These are phyloP conservation scores for Hibiscus syriacus DNA, from an alignment of 345 rosid genomes.

Conservation along the genomic window DNA sequence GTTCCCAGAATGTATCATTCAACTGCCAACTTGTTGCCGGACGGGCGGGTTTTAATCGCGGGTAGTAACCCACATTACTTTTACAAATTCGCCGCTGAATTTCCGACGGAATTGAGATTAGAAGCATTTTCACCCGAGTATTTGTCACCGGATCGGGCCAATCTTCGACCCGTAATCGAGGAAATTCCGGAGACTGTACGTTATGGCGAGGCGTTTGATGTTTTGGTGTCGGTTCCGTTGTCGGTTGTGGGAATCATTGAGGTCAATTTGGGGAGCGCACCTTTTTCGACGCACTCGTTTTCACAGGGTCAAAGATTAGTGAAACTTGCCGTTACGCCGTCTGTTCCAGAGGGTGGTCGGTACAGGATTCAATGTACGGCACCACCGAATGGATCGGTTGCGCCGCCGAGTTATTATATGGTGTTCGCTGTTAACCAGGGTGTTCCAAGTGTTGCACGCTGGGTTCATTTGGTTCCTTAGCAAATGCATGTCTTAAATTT, in stretches of 20 bases:
- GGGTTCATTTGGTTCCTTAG: conserved; percentile 61
- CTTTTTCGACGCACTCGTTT: conserved; percentile 80
- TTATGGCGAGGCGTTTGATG: conserved; percentile 39
- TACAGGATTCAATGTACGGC: conserved; percentile 63
- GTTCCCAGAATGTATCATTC: conserved; percentile 87
- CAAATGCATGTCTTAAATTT: too few species aligned
- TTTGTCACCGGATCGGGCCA: conserved; percentile 55
- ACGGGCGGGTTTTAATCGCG: conserved; percentile 67
- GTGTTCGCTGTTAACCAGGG: conserved; percentile 67
- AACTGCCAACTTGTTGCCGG: conserved; percentile 76
- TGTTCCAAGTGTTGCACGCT: conserved; percentile 74
- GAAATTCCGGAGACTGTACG: conserved; percentile 40
- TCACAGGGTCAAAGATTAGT: conserved; percentile 80
- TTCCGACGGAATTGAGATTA: conserved; percentile 71
- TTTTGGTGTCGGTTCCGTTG: conserved; percentile 45
- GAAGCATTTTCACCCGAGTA: conserved; percentile 92
- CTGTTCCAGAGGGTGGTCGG: conserved; percentile 41
- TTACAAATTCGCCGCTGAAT: conserved; percentile 48
- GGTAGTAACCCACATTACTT: too few species aligned
- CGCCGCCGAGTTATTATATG: conserved; percentile 22
- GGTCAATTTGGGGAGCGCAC: conserved; percentile 53
- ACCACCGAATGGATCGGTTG: conserved; percentile 57
- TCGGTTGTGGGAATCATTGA: conserved; percentile 68
- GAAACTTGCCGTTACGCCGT: conserved; percentile 43
- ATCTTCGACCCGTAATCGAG: conserved; percentile 52